Evolutionary conservation across 257 asterid species (phyloP), one percentile per base, ranked within the genome.

Genomic region (Pogostemon cablin): DNA sequence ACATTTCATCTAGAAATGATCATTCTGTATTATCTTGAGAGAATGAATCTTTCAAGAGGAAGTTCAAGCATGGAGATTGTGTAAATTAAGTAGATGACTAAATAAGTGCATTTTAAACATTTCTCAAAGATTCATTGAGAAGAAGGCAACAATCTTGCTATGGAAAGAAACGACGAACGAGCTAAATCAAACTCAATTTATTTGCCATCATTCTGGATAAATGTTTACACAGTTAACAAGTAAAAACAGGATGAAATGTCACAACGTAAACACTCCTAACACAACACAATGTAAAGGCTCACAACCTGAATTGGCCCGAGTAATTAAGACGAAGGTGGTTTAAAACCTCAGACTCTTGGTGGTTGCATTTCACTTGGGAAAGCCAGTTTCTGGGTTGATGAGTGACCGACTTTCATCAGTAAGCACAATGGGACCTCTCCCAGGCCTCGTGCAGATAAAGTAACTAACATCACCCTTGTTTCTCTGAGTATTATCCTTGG

Each of bases 391-490:
- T 1, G 90, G 81, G 83, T 85, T 73, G 38, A 95, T 89, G 60
- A 91, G 99, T 57, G 99, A 85, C 41, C 69, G 86, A 53, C 75
- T 81, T 76, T 88, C 89, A 12, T 89, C 93, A 34, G 95, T 73
- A 65, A 95, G 74, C 81, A 87, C 84, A 9, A 86, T 78, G 7
- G 99, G 98, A 72, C 99, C 99, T 83, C 83, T 69, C 53, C 86
- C 86, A 17, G 81, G 83, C 68, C 78, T 82, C 3, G 86, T 79
- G 86, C 86, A 81, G 83, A 95, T 91, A 66, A 95, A 95, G 82
- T 95, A 95, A 77, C 92, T 91, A 42, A 95, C 96, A 38, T 89
- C 99, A 64, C 99, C 99, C 63, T 57, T 83, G 67, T 39, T 72
- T 76, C 84, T 91, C 62, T 84, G 93, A 5, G 74, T 44, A 63